Evolutionary conservation across 176 grass and related monocot genomes (phyloP).

Genomic region (Triticum monococcum): DNA sequence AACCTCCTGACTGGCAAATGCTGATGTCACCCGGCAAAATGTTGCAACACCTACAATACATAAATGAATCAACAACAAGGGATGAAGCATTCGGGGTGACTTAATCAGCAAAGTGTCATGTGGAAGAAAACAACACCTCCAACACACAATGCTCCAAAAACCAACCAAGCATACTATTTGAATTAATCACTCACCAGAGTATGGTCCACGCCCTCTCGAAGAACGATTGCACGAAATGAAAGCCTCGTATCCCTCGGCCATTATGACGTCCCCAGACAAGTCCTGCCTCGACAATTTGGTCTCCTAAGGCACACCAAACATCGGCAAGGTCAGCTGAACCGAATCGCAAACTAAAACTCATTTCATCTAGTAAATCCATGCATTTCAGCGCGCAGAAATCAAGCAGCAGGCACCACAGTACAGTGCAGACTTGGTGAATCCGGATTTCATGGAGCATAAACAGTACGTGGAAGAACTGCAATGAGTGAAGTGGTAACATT

Average conservation of each 20-base stretch:
- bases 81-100: neutral
- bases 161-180: neutral
- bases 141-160: slow-evolving; percentile 4
- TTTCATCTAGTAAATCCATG: neutral
- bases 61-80: neutral
- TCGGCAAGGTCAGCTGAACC: neutral
- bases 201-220: slow-evolving; percentile 63
- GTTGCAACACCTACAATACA: slow-evolving; percentile 74
- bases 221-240: slow-evolving; percentile 83
- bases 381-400: neutral
- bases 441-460: neutral
- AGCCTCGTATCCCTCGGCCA: slow-evolving; percentile 89
- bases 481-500: neutral
- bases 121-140: neutral
- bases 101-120: neutral
- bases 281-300: slow-evolving; percentile 88
- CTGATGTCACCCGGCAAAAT: slow-evolving; percentile 83
- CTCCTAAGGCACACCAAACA: slow-evolving; percentile 50
- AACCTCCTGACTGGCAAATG: slow-evolving; percentile 79
- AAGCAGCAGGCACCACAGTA: neutral
- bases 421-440: neutral
- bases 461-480: neutral
- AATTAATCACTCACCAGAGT: slow-evolving; percentile 57
- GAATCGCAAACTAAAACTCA: neutral
- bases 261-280: slow-evolving; percentile 74